Evolutionary conservation across 768 basidiomycete species (phyloP).

Genomic region (Podaxis sp.): DNA sequence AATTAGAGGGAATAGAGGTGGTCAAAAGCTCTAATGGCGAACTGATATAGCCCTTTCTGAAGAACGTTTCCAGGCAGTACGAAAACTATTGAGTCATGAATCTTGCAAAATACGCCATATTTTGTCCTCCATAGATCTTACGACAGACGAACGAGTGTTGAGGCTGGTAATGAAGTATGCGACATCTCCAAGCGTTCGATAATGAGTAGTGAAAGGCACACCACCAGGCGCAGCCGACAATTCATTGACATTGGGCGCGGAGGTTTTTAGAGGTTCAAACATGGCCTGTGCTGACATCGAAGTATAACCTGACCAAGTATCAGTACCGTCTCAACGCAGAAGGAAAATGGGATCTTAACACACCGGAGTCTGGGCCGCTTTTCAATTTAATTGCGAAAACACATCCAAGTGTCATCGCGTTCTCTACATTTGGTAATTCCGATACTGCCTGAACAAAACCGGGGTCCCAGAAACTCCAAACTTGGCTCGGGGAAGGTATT

Average conservation of each 20-base stretch:
- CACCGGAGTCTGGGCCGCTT: constrained; percentile 50
- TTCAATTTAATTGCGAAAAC: constrained; percentile 78
- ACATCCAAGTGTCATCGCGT: constrained; percentile 85
- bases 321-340: not conserved
- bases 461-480: constrained; percentile 91
- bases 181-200: constrained; percentile 84
- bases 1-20: too few species aligned
- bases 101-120: constrained; percentile 42
- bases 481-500: constrained; percentile 22
- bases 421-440: constrained; percentile 51
- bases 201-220: constrained; percentile 71
- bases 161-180: constrained; percentile 93
- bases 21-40: too few species aligned
- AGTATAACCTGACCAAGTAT: constrained; percentile 41
- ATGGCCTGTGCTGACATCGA: constrained; percentile 65
- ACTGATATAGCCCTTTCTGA: too few species aligned
- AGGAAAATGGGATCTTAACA: constrained; percentile 14
- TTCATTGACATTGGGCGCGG: constrained; percentile 19
- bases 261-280: constrained; percentile 48
- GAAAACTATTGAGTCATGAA: not conserved
- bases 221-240: constrained; percentile 49
- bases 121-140: constrained; percentile 61
- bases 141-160: constrained; percentile 56
- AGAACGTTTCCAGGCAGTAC: too few species aligned
- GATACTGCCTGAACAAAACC: constrained; percentile 68